These are phyloP conservation scores for Amauroascus verrucosus DNA, from an alignment of 2,329 filamentous ascomycete species.

Conservation along the genomic window DNA sequence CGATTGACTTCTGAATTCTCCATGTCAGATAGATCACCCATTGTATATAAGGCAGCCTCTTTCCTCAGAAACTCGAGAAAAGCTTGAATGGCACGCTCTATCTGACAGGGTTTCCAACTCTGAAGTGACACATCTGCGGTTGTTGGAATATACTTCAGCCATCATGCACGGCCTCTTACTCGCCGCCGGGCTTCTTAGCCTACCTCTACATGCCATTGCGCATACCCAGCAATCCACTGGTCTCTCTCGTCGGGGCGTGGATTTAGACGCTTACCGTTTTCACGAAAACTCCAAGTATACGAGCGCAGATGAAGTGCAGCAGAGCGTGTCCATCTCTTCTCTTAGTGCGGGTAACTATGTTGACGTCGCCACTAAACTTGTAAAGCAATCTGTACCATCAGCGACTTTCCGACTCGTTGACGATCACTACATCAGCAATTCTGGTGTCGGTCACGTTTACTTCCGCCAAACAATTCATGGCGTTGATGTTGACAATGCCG, in stretches of 20 bases:
- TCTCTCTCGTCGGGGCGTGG: constrained; percentile 11
- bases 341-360: constrained; percentile 10
- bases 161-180: constrained; percentile 16
- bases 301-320: constrained; percentile 4
- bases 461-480: constrained; percentile 14
- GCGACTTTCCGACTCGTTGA: constrained; percentile 13
- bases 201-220: constrained; percentile 9
- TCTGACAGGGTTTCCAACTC: not conserved
- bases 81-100: not conserved
- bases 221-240: constrained; percentile 7
- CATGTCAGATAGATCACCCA: not conserved
- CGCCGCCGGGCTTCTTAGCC: constrained; percentile 9
- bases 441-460: constrained; percentile 14
- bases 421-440: constrained; percentile 14
- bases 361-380: constrained; percentile 10
- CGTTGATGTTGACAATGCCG: constrained; percentile 14
- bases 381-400: constrained; percentile 10
- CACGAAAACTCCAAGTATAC: constrained; percentile 6
- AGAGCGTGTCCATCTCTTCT: not conserved
- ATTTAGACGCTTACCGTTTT: constrained; percentile 14
- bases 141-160: not conserved
- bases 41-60: constrained; percentile 1
- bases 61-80: not conserved
- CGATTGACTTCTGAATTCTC: not conserved
- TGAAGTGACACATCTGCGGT: not conserved